These are phyloP conservation scores for Colletotrichum sp. DNA, from an alignment of 2,329 filamentous ascomycete genomes.

Conservation along the genomic window DNA sequence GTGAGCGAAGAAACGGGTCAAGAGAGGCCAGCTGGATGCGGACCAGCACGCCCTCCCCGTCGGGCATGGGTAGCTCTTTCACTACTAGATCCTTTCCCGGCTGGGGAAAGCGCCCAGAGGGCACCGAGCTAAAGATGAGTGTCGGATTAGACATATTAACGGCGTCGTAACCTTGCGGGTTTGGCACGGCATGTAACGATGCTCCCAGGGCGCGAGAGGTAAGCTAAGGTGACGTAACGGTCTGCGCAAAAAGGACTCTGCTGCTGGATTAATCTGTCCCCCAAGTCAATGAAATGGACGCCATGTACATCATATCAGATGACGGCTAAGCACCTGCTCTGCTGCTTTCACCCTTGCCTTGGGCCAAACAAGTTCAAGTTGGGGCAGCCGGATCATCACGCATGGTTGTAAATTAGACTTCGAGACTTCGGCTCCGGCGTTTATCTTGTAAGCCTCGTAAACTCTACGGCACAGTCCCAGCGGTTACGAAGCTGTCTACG, in stretches of 20 bases:
- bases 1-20: constrained; percentile 76
- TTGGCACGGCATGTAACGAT: neutral
- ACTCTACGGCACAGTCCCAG: neutral
- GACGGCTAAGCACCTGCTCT: neutral
- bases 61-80: neutral
- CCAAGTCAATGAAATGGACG: neutral
- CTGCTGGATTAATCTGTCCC: neutral
- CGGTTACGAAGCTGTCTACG: neutral
- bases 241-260: neutral
- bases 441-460: neutral
- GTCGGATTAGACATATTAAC: neutral
- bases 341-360: neutral
- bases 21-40: constrained; percentile 54
- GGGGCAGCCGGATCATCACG: neutral
- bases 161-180: neutral
- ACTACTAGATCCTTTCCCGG: neutral
- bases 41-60: neutral
- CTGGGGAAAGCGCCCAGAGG: neutral
- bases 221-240: neutral
- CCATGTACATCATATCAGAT: neutral
- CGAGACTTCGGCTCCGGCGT: neutral
- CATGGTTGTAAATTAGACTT: neutral
- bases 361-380: neutral
- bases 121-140: neutral
- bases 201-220: neutral